Evolutionary conservation across 805 yeast genomes (phyloP), one percentile per base, ranked within the genome.

Genomic region (Ogataea chonburiensis): DNA sequence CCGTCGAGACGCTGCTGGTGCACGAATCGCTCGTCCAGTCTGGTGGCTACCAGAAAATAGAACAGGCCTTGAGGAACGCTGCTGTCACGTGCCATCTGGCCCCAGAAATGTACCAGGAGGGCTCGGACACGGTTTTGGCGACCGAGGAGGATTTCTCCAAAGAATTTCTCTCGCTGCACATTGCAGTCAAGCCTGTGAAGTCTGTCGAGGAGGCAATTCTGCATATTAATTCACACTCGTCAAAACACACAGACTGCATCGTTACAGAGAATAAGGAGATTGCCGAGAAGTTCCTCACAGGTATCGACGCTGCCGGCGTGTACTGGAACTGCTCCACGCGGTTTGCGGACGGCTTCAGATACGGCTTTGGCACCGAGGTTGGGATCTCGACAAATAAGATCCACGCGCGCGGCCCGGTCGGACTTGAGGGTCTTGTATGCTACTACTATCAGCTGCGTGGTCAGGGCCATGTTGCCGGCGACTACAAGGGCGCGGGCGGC

Each of bases 361-460:
- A 91, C 56, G 99, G 99, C 0, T 93, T 94, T 58, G 99, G 99
- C 35, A 83, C 99, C 5, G 99, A 93, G 62, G 98, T 93, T 12
- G 99, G 99, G 22, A 91, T 93, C 42, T 83, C 95, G 31, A 93
- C 98, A 28, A 89, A 91, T 58, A 93, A 93, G 61, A 87, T 93
- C 45, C 99, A 93, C 59, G 96, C 98, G 7, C 75, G 99, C 54
- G 99, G 99, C 2, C 99, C 98, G 11, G 98, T 93, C 21, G 99
- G 99, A 2, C 71, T 93, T 20, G 99, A 93, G 58, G 99, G 99
- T 2, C 71, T 93, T 48, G 95, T 91, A 58, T 86, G 94, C 51
- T 93, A 93, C 62, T 98, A 93, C 63, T 93, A 93, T 60, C 93
- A 87, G 58, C 66, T 93, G 44, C 75, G 84, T 62, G 99, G 99